Base-by-base conservation (phyloP, 192 early-diverging fungal species). In the Pilaira anomala region DNA sequence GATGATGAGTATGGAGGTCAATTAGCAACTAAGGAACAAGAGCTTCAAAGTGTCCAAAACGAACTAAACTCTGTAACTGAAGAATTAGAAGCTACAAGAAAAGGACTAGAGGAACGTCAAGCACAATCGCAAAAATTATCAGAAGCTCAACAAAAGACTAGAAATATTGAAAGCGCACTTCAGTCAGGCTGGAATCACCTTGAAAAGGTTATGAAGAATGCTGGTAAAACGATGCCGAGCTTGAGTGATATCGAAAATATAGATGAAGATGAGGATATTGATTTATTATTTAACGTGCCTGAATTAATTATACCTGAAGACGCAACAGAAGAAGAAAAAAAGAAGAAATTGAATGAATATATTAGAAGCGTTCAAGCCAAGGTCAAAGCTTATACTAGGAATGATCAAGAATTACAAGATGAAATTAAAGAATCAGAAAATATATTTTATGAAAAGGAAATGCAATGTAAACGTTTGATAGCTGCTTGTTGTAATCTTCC, bases 391-490 rank as follows among this genome's bases (percentile, higher is more conserved):
- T 81, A 79, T 65, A 70, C 71, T 33, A 60, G 58, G 24, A 78
- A 79, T 44, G 68, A 81, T 5, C 66, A 66, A 16, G 70, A 76
- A 9, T 68, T 93, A 7, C 33, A 44, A 21, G 26, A 41, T 11
- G 26, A 54, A 3, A 41, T 65, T 11, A 8, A 46, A 12, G 5
- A n/a, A 2, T 16, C 56, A 30, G 9, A 45, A 24, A 19, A 21
- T 40, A 52, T 82, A 30, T 80, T 82, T 1, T 78, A 79, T 3
- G 85, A 87, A 19, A 83, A 81, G 29, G 92, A 94, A 71, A 62
- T 86, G 39, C 81, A 88, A 51, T 96, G 90, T 72, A 90, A 91
- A 77, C 83, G 83, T 41, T 84, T 98, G 30, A 93, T 96, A 74
- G 84, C 91, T 3, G 82, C 85, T 21, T 95, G 94, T 67, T 94